A percentile compares a stretch with the other conserved stretches of the same genome.
These are phyloP conservation scores for Coemansia sp. DNA, from an alignment of 192 early-diverging fungal species.

Conservation along the genomic window DNA sequence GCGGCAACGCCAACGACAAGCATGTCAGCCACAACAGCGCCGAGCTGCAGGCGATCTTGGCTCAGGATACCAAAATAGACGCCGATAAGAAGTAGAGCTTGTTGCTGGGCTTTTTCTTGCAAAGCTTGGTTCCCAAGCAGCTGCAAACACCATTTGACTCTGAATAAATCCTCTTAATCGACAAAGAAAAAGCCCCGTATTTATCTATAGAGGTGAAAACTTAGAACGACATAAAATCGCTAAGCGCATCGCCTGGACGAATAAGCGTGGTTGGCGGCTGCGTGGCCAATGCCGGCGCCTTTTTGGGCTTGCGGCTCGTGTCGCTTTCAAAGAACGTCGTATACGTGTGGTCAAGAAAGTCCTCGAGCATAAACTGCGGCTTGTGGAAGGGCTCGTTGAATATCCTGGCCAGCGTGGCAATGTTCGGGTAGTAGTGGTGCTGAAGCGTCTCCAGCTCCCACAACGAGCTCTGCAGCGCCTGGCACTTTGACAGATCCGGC, in stretches of 20 bases:
- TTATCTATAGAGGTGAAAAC: not conserved
- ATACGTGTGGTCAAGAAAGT: slow-evolving; percentile 94
- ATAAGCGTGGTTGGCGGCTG: slow-evolving; percentile 56
- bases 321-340: slow-evolving; percentile 70
- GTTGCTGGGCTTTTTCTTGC: too few species aligned
- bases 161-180: not conserved
- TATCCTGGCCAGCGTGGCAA: slow-evolving; percentile 78
- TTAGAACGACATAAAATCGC: slow-evolving; percentile 38
- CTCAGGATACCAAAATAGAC: slow-evolving; percentile 24
- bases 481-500: slow-evolving; percentile 72
- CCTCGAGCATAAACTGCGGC: slow-evolving; percentile 85
- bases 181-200: not conserved
- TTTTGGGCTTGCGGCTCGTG: slow-evolving; percentile 59
- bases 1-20: slow-evolving; percentile 18
- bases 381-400: slow-evolving; percentile 89
- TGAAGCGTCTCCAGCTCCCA: slow-evolving; percentile 93
- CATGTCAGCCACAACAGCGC: slow-evolving; percentile 37
- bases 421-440: slow-evolving; percentile 83
- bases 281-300: slow-evolving; percentile 59
- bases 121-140: too few species aligned
- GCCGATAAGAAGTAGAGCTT: slow-evolving; percentile 2
- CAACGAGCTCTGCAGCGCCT: slow-evolving; percentile 80
- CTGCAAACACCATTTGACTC: not conserved
- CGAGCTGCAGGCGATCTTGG: slow-evolving; percentile 38
- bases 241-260: slow-evolving; percentile 49